Conservation (phyloP, 257 asterid species). For the Avicennia marina region DNA sequence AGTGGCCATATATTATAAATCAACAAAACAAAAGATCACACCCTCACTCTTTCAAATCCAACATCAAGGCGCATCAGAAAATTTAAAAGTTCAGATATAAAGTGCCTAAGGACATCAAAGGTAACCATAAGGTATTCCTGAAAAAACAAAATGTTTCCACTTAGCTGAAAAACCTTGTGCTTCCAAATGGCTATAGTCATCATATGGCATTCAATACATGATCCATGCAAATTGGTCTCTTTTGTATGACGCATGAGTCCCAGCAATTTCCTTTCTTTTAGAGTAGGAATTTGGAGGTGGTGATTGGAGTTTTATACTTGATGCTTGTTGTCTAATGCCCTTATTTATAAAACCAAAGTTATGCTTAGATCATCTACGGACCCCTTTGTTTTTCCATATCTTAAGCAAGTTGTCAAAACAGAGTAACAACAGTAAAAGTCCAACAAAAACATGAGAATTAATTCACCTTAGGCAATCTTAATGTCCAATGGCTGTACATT, state of each 20-base stretch:
- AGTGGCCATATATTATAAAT: constrained; percentile 15
- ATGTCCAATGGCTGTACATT: too few species aligned
- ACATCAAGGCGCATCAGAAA: constrained; percentile 12
- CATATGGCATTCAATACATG: too few species aligned
- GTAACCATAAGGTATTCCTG: too few species aligned
- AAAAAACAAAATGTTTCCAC: too few species aligned
- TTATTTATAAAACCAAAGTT: background rate
- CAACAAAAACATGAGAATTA: background rate
- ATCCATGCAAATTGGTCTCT: too few species aligned
- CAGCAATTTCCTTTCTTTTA: background rate
- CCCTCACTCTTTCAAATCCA: background rate
- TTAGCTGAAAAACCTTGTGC: too few species aligned
- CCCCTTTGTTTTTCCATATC: background rate
- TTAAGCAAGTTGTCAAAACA: background rate
- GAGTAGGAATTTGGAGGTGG: background rate
- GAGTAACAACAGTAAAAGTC: constrained; percentile 3
- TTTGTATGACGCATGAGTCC: too few species aligned
- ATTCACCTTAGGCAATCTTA: constrained; percentile 1
- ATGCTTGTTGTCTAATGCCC: background rate
- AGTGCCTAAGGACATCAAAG: too few species aligned
- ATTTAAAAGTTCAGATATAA: background rate
- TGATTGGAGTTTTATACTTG: background rate
- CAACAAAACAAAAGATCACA: constrained; percentile 5
- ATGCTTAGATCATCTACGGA: too few species aligned
- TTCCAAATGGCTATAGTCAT: too few species aligned